Conservation (phyloP, 1,284 basidiomycete species). For the Phenoliferia sp. region DNA sequence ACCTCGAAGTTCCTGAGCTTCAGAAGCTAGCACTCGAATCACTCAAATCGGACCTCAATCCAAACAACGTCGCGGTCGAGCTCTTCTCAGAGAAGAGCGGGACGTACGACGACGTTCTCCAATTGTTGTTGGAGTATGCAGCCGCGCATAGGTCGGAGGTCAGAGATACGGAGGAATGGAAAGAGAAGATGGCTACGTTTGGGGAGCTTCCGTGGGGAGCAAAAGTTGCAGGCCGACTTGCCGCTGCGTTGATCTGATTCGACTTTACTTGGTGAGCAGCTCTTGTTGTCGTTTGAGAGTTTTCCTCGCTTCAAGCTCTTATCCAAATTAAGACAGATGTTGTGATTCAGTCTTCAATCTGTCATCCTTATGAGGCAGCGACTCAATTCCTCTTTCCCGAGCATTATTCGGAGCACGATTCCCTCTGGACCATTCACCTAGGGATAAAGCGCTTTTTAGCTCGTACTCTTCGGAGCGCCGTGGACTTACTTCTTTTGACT, state of each 20-base stretch:
- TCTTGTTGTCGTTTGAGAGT: too few species aligned
- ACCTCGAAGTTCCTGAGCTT: slow-evolving; percentile 9
- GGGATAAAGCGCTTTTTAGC: too few species aligned
- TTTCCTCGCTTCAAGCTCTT: too few species aligned
- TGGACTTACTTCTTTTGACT: too few species aligned
- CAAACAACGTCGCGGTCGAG: background rate
- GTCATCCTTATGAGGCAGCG: too few species aligned
- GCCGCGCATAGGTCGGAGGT: slow-evolving; percentile 6
- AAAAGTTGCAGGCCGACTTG: background rate
- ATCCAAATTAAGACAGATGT: too few species aligned
- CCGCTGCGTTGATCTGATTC: background rate
- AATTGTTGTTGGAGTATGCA: background rate
- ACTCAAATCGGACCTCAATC: background rate
- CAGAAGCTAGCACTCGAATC: background rate
- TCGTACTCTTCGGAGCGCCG: too few species aligned
- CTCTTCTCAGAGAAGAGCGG: background rate
- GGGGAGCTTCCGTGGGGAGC: background rate
- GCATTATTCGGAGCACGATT: too few species aligned
- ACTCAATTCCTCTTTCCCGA: too few species aligned
- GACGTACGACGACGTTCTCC: background rate
- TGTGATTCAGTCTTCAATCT: too few species aligned
- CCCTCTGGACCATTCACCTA: too few species aligned
- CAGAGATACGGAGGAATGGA: background rate
- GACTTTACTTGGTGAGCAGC: too few species aligned
- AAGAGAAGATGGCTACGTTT: background rate